phyloP scores from a whole-genome alignment of 2,329 filamentous ascomycete genomes.

The Aspergillus aculeatus region DNA sequence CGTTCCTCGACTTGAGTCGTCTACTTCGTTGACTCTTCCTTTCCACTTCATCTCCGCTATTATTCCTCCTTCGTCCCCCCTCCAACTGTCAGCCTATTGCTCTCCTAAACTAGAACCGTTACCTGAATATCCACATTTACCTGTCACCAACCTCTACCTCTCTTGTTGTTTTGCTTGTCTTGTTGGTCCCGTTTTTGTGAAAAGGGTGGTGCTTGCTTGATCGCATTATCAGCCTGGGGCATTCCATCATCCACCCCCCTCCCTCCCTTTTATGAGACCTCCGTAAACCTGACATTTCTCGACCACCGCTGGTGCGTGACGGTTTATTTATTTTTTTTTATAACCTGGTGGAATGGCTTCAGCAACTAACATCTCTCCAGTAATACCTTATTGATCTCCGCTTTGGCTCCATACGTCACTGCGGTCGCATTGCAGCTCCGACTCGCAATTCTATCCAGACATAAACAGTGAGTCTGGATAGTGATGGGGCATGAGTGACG shows the following conservation, averaged over 20 bases:
- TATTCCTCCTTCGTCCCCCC: background rate
- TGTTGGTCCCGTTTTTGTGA: background rate
- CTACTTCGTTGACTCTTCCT: background rate
- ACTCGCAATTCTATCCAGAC: background rate
- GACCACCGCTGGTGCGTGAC: background rate
- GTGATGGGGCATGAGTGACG: background rate
- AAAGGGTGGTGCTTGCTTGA: background rate
- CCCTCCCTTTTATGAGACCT: background rate
- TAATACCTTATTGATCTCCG: background rate
- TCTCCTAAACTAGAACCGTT: background rate
- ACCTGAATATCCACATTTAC: background rate
- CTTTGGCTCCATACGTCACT: background rate
- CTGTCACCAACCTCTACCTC: background rate
- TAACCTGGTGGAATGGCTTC: background rate
- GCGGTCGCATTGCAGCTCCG: background rate
- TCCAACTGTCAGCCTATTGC: background rate
- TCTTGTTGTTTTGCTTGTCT: background rate
- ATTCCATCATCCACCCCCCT: background rate
- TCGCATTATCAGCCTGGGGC: slow-evolving; percentile 3
- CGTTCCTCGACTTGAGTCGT: no score
- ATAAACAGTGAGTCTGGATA: background rate
- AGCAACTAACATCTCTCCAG: background rate
- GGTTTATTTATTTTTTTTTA: background rate
- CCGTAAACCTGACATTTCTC: background rate
- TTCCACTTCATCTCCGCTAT: slow-evolving; percentile 5